Evolutionary conservation across 2,329 filamentous ascomycete genomes (phyloP), one percentile per base, ranked within the genome.

Genomic region (Cordyceps cateniannulata): DNA sequence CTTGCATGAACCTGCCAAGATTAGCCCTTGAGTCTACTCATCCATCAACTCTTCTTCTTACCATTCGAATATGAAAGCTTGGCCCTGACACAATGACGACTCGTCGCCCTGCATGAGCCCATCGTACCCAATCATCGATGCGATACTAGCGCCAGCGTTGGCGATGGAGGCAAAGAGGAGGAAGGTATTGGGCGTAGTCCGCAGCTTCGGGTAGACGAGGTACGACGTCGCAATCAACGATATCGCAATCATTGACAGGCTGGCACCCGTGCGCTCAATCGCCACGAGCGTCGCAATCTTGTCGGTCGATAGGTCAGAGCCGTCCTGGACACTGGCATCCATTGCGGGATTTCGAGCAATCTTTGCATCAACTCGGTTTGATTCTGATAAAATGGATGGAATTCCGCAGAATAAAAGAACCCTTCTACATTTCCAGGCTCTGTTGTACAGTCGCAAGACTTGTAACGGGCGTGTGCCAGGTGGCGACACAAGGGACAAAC

Each of bases 61-160:
- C 75, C 89, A 86, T 70, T 89, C 84, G 63, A 90, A 79, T 62
- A 85, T 73, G 66, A 85, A 85, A 0, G 81, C 81, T 66, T 85
- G 83, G 0, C 78, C 75, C 67, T 84, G 82, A 67, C 84, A 93
- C 16, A 93, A 73, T 6, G 79, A 67, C 20, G 82, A 85, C 0
- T 76, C 71, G 10, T 78, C 72, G 0, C 85, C 85, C 51, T 75
- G 74, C 5, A 75, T 69, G 32, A 91, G 79, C 2, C 86, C 88
- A 25, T 85, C 82, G 51, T 85, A 84, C 0, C 87, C 88, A 59
- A 93, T 89, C 56, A 91, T 77, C 25, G 88, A 90, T 8, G 87
- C 89, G 35, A 80, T 74, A 62, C 82, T 83, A 22, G 83, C 83
- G 4, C 81, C 82, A 2, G 83, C 73, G 63, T 75, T 75, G 51